Conservation (phyloP, 345 rosid genomes). For the Acer saccharum region DNA sequence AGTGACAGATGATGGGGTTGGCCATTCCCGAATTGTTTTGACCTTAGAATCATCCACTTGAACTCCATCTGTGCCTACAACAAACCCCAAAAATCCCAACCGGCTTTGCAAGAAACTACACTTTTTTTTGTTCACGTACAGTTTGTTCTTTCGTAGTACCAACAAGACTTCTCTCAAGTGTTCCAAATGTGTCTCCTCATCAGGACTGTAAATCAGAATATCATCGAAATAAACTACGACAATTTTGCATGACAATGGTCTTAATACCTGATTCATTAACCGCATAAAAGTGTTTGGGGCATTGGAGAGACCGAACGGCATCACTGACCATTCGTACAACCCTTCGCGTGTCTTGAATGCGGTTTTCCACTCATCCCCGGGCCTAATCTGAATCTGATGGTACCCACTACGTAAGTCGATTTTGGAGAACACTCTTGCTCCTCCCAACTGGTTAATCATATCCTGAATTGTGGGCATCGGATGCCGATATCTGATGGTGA, state of each 20-base stretch:
- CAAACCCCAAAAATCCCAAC: not conserved
- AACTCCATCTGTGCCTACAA: rapidly evolving
- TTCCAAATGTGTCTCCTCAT: no score
- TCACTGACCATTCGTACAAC: not conserved
- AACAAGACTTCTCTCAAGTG: no score
- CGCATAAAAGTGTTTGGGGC: slow-evolving; percentile 7
- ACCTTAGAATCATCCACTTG: not conserved
- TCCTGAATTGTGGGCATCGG: no score
- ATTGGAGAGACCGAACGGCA: not conserved
- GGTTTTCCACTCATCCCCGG: no score
- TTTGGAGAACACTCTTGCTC: no score
- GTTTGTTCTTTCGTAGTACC: no score
- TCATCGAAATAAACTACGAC: not conserved
- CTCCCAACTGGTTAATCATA: no score
- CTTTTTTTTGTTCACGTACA: no score
- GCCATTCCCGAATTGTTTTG: not conserved
- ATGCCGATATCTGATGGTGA: no score
- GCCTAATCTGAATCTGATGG: no score
- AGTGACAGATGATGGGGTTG: not conserved
- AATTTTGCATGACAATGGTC: not conserved
- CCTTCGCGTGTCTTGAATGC: not conserved
- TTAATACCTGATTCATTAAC: not conserved
- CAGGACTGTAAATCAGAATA: not conserved
- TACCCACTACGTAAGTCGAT: no score
- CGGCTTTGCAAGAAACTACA: no score